Evolutionary conservation across 2,329 filamentous ascomycete genomes (phyloP).

Genomic region (Aspergillus awamori): DNA sequence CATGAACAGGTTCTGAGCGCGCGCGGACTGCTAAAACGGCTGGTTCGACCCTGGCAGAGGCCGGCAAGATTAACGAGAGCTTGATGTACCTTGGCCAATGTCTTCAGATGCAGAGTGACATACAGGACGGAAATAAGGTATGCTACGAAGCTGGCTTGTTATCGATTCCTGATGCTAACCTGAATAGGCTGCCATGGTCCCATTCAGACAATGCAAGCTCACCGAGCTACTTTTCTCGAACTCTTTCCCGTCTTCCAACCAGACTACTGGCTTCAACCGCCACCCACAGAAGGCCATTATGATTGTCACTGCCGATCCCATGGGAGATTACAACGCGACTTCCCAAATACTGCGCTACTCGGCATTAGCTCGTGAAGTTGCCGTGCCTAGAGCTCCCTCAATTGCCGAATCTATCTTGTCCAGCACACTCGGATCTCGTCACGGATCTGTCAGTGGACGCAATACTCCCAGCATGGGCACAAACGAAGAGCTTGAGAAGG

Average conservation of each 20-base stretch:
- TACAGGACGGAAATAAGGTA: conserved; percentile 73
- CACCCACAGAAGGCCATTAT: conserved; percentile 87
- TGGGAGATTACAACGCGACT: conserved; percentile 94
- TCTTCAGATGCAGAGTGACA: conserved; percentile 88
- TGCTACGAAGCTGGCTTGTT: conserved; percentile 6
- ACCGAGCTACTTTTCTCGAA: conserved; percentile 87
- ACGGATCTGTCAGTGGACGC: conserved; percentile 41
- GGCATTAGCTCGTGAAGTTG: conserved; percentile 87
- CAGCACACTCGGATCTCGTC: conserved; percentile 35
- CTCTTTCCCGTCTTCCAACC: conserved; percentile 70
- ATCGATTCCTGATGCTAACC: conserved; percentile 15
- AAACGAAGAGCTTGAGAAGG: conserved; percentile 76
- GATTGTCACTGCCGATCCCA: conserved; percentile 92
- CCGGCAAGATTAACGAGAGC: conserved; percentile 97
- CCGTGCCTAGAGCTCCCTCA: conserved; percentile 84
- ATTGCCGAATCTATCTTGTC: conserved; percentile 70
- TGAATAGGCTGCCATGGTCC: conserved; percentile 68
- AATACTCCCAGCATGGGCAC: conserved; percentile 44
- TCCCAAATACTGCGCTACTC: conserved; percentile 95
- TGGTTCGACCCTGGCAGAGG: conserved; percentile 88
- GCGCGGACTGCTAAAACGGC: conserved; percentile 92
- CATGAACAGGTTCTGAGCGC: conserved; percentile 70
- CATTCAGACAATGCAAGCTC: conserved; percentile 81
- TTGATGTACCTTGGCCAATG: conserved; percentile 98
- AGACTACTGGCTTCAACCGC: conserved; percentile 52